phyloP scores from a whole-genome alignment of 306 rosid species.

The Citrullus mucosospermus region DNA sequence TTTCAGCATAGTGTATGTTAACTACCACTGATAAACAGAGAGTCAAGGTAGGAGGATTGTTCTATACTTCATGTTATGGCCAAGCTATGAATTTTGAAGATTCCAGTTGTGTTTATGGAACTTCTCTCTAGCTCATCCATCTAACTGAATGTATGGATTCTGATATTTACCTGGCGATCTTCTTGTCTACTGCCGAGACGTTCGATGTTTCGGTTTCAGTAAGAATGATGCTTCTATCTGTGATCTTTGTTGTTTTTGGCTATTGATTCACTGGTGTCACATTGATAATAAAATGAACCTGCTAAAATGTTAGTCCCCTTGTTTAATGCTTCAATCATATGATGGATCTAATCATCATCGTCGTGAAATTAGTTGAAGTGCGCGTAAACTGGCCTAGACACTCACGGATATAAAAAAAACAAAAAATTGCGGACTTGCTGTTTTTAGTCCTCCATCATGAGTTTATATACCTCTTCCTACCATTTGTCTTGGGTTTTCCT shows the following conservation, averaged over 20 bases:
- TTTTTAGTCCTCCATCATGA: not conserved
- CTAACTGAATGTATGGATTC: too few species aligned
- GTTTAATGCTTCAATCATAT: not conserved
- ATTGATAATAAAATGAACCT: not conserved
- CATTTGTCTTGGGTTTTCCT: too few species aligned
- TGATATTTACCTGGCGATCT: too few species aligned
- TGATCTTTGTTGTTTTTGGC: not conserved
- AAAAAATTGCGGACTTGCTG: not conserved
- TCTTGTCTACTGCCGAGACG: too few species aligned
- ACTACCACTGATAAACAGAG: too few species aligned
- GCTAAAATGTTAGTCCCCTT: not conserved
- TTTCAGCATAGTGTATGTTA: not conserved
- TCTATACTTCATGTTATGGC: not conserved
- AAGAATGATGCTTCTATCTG: not conserved
- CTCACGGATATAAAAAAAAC: too few species aligned
- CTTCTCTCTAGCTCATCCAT: not conserved
- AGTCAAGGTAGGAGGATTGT: too few species aligned
- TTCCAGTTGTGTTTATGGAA: not conserved
- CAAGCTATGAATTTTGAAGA: not conserved
- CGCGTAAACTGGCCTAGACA: too few species aligned
- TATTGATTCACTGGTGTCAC: not conserved
- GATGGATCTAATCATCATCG: too few species aligned
- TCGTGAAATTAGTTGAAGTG: too few species aligned
- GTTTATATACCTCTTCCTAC: not conserved
- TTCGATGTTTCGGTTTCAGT: not conserved